Evolutionary conservation across 225 moss, liverwort and hornwort species (phyloP).

Genomic region (Asterella californica): DNA sequence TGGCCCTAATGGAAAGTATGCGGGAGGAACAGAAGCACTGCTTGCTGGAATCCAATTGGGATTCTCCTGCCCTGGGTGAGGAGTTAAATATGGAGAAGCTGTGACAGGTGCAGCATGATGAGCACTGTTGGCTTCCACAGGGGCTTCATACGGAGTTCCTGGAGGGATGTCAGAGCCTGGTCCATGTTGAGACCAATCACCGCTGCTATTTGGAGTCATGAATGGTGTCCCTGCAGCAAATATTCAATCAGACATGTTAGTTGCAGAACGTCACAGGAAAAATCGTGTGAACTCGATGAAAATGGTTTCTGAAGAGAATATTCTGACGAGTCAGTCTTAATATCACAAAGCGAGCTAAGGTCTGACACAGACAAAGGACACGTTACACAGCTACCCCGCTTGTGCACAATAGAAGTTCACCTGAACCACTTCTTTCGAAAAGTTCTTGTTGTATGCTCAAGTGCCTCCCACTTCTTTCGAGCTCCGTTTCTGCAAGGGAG

Average conservation of each 20-base stretch:
- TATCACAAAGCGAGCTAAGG: neutral
- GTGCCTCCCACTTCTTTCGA: conserved; percentile 18
- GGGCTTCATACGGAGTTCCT: neutral
- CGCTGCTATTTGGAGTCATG: conserved; percentile 11
- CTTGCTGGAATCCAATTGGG: conserved; percentile 12
- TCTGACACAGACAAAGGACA: neutral
- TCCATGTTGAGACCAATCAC: conserved; percentile 10
- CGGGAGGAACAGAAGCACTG: conserved; percentile 8
- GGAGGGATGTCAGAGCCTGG: neutral
- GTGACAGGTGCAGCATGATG: neutral
- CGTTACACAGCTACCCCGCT: neutral
- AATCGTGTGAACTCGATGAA: neutral
- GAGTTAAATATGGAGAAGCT: too few species aligned
- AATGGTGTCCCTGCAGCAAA: conserved; percentile 5
- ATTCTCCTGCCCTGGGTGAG: neutral
- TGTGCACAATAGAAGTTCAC: neutral
- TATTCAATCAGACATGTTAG: neutral
- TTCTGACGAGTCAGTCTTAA: neutral
- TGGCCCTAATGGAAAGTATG: conserved; percentile 13
- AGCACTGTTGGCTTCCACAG: neutral
- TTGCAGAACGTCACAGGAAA: neutral
- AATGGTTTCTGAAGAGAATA: neutral
- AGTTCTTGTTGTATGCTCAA: conserved; percentile 6
- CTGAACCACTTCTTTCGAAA: conserved; percentile 16
- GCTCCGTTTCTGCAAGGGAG: conserved; percentile 14